phyloP scores from a whole-genome alignment of 192 early-diverging fungal species.

The Jimgerdemannia flammicorona region DNA sequence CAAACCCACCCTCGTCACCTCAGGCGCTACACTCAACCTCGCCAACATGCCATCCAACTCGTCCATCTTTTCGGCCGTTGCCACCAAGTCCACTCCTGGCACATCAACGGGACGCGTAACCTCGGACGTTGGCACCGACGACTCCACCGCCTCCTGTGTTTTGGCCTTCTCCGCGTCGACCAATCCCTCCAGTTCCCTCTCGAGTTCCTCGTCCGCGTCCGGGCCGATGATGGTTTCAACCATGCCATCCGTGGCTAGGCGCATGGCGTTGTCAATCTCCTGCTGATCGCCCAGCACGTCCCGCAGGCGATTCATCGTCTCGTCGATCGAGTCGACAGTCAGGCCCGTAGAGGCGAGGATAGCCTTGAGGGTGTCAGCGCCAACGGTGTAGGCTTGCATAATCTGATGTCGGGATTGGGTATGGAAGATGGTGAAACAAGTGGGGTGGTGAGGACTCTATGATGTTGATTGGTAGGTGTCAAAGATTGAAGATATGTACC shows the following conservation, averaged over 20 bases:
- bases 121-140: no score
- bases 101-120: no score
- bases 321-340: slow-evolving; percentile 46
- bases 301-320: slow-evolving; percentile 55
- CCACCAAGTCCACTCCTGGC: no score
- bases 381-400: slow-evolving; percentile 54
- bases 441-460: not conserved
- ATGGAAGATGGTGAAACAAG: not conserved
- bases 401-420: slow-evolving; percentile 25
- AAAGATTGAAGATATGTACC: slow-evolving; percentile 20
- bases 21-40: no score
- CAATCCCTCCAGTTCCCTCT: not conserved
- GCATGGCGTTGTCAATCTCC: slow-evolving; percentile 57
- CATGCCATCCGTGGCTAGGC: not conserved
- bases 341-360: slow-evolving; percentile 43
- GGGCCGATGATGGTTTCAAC: not conserved
- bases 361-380: slow-evolving; percentile 48
- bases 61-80: no score
- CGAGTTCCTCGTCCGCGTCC: not conserved
- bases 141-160: not conserved
- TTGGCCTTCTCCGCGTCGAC: not conserved
- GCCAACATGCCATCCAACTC: no score
- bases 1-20: no score
- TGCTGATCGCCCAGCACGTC: slow-evolving; percentile 57
- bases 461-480: not conserved